phyloP scores from a whole-genome alignment of 108 stramenopile species.

The Cyclostephanos invisitatus region DNA sequence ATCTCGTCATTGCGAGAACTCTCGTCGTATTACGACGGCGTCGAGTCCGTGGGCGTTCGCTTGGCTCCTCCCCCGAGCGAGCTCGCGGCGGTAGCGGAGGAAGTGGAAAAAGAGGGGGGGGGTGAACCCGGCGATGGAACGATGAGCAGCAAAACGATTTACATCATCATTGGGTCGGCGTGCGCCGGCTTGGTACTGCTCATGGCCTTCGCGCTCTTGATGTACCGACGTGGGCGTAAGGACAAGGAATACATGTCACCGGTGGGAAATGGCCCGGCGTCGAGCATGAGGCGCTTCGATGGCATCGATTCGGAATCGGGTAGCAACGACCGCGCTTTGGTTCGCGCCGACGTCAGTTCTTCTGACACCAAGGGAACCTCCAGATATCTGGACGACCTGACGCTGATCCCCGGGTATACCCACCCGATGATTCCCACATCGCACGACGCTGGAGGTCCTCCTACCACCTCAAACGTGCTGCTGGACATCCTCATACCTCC shows the following conservation, averaged over 20 bases:
- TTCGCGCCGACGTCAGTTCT: not conserved
- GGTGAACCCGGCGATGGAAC: not conserved
- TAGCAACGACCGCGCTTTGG: not conserved
- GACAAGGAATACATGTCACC: slow-evolving; percentile 9
- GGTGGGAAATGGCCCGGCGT: slow-evolving; percentile 15
- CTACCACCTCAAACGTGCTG: not conserved
- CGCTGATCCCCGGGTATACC: not conserved
- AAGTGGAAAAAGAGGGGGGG: not conserved
- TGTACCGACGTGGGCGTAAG: not conserved
- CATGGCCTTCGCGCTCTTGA: too few species aligned
- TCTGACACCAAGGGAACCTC: not conserved
- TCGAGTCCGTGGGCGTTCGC: not conserved
- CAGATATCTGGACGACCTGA: not conserved
- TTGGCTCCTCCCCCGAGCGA: not conserved
- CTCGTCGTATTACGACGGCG: slow-evolving; percentile 3
- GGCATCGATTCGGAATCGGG: slow-evolving; percentile 5
- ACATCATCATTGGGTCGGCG: not conserved
- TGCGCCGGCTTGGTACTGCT: not conserved
- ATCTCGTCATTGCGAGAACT: not conserved
- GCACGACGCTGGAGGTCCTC: not conserved
- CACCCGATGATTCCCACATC: not conserved
- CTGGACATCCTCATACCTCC: slow-evolving; percentile 20
- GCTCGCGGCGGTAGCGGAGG: not conserved
- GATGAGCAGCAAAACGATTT: not conserved
- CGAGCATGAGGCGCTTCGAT: slow-evolving; percentile 1